Percentiles rank a stretch among this genome's conserved stretches.
These are phyloP conservation scores for Aeschynomene evenia DNA, from an alignment of 306 rosid species.

Conservation along the genomic window DNA sequence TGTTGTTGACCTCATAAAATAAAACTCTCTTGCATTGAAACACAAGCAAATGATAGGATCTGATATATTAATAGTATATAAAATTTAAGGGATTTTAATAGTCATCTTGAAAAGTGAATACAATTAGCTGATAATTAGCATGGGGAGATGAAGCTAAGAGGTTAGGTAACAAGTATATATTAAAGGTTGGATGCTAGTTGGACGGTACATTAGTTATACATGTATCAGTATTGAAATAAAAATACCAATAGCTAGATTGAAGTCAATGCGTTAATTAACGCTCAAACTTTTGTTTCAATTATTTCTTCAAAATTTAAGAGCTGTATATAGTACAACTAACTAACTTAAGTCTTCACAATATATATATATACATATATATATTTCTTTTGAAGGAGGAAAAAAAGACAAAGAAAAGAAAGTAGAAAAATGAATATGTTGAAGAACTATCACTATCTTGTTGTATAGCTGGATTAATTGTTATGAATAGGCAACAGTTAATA, in stretches of 20 bases:
- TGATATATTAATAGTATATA: too few species aligned
- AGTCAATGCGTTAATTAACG: background rate
- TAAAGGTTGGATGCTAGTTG: too few species aligned
- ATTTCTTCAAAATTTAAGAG: background rate
- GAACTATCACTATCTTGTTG: constrained; percentile 40
- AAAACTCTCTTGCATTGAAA: background rate
- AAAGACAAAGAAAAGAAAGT: background rate
- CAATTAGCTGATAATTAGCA: too few species aligned
- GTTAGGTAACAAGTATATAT: too few species aligned
- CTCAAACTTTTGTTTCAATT: background rate
- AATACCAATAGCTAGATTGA: too few species aligned
- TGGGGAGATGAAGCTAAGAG: too few species aligned
- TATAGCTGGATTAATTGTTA: constrained; percentile 28
- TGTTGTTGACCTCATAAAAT: background rate
- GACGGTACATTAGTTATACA: too few species aligned
- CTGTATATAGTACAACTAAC: background rate
- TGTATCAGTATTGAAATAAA: too few species aligned
- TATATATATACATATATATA: too few species aligned
- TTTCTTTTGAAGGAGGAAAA: background rate
- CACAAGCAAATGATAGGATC: background rate
- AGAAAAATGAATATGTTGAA: background rate
- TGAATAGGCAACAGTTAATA: constrained; percentile 33
- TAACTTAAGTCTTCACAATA: background rate
- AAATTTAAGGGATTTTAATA: too few species aligned
- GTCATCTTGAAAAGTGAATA: too few species aligned